Conservation (phyloP, 2,329 filamentous ascomycete genomes). For the Claviceps sp. region DNA sequence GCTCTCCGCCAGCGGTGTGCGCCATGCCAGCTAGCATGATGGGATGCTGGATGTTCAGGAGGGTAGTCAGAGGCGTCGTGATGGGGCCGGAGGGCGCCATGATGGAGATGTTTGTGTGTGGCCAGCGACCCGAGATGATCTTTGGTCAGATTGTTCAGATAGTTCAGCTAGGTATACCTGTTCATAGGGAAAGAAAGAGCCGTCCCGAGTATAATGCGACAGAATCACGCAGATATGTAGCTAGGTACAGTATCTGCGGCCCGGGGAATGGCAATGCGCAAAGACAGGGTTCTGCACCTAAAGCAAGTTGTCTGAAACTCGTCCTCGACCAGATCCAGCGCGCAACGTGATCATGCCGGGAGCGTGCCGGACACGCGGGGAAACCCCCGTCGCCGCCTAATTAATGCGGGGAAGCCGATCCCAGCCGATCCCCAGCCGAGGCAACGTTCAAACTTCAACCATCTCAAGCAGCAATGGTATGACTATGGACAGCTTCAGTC, state of each 20-base stretch:
- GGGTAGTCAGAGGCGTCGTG: constrained; percentile 61
- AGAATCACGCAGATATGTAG: too few species aligned
- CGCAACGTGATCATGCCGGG: not conserved
- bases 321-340: too few species aligned
- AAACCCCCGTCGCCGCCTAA: constrained; percentile 3
- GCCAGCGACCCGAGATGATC: not conserved
- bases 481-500: not conserved
- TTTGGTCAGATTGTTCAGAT: not conserved
- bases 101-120: not conserved
- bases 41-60: constrained; percentile 76
- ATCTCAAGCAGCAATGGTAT: not conserved
- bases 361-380: constrained; percentile 3
- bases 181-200: too few species aligned
- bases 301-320: too few species aligned
- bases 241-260: too few species aligned
- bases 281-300: too few species aligned
- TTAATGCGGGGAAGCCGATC: constrained; percentile 1
- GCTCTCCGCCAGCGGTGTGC: constrained; percentile 60
- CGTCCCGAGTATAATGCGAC: too few species aligned
- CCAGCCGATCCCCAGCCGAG: constrained; percentile 4
- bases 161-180: too few species aligned
- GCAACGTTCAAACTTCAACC: not conserved
- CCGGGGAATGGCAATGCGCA: too few species aligned
- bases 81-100: constrained; percentile 42
- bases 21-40: constrained; percentile 93